phyloP scores from a whole-genome alignment of 106 monocot species.

The Acanthochlamys bracteata region DNA sequence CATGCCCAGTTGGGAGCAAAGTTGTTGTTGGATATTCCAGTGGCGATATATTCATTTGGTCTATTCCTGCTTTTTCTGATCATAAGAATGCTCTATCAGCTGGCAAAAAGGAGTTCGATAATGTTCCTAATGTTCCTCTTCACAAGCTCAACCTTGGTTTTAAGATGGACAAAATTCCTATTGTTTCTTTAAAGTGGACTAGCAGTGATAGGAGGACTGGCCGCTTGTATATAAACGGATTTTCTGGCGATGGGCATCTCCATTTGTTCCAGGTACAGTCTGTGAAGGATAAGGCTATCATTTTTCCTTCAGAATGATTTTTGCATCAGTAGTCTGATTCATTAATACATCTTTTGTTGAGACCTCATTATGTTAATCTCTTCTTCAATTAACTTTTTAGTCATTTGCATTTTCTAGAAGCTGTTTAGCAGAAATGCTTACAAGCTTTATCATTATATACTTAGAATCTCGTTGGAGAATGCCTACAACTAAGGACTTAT shows the following conservation, averaged over 20 bases:
- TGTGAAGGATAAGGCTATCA: too few relatives aligned
- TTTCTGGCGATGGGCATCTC: slow-evolving; percentile 29
- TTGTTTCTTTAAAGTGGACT: slow-evolving; percentile 56
- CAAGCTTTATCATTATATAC: too few relatives aligned
- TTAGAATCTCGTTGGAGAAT: too few relatives aligned
- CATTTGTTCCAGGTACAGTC: slow-evolving; percentile 61
- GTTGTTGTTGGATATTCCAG: slow-evolving; percentile 63
- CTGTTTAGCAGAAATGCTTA: too few relatives aligned
- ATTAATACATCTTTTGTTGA: too few relatives aligned
- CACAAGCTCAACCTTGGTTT: slow-evolving; percentile 81
- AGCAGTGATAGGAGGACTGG: slow-evolving; percentile 34
- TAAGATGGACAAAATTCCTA: slow-evolving; percentile 68
- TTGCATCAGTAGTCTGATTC: too few relatives aligned
- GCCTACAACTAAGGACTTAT: too few relatives aligned
- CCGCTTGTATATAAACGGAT: slow-evolving; percentile 72
- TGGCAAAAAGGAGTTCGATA: slow-evolving; percentile 17
- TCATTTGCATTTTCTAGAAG: too few relatives aligned
- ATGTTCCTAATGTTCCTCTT: slow-evolving; percentile 45
- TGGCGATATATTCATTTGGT: slow-evolving; percentile 76
- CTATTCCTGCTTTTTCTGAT: slow-evolving; percentile 34
- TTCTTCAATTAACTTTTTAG: too few relatives aligned
- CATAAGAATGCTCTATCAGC: slow-evolving; percentile 9
- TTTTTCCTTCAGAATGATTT: too few relatives aligned
- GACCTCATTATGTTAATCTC: too few relatives aligned
- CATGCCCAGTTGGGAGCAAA: slow-evolving; percentile 63